phyloP scores from a whole-genome alignment of 768 basidiomycete species.

The Nidularia pulvinata region DNA sequence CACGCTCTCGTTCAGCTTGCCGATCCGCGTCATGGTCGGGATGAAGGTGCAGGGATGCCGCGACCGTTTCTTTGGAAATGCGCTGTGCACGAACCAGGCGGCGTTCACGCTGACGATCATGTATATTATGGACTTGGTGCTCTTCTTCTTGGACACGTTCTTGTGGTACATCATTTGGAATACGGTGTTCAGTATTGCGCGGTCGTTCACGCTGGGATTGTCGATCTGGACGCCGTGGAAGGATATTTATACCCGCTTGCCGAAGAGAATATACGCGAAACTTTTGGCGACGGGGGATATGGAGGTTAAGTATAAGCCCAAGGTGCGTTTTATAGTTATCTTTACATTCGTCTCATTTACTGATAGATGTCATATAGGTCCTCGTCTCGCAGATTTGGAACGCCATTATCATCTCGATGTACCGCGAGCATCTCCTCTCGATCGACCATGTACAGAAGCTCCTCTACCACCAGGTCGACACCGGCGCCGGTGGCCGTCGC shows the following conservation, averaged over 20 bases:
- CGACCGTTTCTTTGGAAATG: slow-evolving; percentile 84
- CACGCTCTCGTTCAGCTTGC: slow-evolving; percentile 91
- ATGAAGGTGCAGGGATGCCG: slow-evolving; percentile 94
- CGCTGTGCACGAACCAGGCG: slow-evolving; percentile 89
- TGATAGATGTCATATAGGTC: slow-evolving; percentile 50
- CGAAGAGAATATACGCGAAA: slow-evolving; percentile 97
- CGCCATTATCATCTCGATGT: slow-evolving; percentile 99
- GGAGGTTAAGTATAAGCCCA: slow-evolving; percentile 99
- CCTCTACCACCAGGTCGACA: slow-evolving; percentile 95
- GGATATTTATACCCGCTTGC: slow-evolving; percentile 94
- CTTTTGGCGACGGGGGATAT: slow-evolving; percentile 91
- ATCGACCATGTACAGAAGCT: slow-evolving; percentile 99
- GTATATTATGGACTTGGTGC: slow-evolving; percentile 97
- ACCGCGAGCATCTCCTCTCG: slow-evolving; percentile 96
- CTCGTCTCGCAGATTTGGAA: slow-evolving; percentile 99
- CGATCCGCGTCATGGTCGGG: slow-evolving; percentile 92
- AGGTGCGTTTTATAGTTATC: slow-evolving; percentile 45
- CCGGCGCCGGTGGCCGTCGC: slow-evolving; percentile 76
- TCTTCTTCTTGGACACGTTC: slow-evolving; percentile 99
- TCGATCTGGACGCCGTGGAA: slow-evolving; percentile 99
- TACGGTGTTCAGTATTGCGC: slow-evolving; percentile 86
- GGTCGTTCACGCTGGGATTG: slow-evolving; percentile 88
- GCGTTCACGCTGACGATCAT: slow-evolving; percentile 96
- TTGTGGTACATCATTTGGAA: slow-evolving; percentile 99
- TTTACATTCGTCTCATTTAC: not conserved